Evolutionary conservation across 2,329 filamentous ascomycete genomes (phyloP).

Genomic region (Colletotrichum echinochloae): DNA sequence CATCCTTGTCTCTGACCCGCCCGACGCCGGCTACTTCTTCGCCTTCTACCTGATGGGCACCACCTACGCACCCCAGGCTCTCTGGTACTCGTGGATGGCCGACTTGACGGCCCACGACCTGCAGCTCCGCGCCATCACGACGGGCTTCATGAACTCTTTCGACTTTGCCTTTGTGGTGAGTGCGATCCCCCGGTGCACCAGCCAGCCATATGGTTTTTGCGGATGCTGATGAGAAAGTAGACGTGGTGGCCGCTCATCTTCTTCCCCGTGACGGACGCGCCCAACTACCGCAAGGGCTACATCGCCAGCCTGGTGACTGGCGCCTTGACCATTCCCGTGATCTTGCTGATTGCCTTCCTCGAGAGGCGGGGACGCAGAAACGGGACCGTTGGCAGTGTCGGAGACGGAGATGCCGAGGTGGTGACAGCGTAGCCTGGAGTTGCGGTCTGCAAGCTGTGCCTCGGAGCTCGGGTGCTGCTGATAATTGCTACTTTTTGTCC

Average conservation of each 20-base stretch:
- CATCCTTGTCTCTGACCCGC: conserved; percentile 51
- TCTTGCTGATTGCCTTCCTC: conserved; percentile 52
- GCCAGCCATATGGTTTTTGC: neutral
- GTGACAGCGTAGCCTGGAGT: neutral
- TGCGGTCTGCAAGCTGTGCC: neutral
- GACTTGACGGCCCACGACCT: conserved; percentile 55
- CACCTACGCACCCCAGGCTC: conserved; percentile 58
- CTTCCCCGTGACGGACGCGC: conserved; percentile 55
- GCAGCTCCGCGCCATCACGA: conserved; percentile 58
- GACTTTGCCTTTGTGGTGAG: conserved; percentile 54
- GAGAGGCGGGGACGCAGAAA: conserved; percentile 45
- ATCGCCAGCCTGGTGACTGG: conserved; percentile 55
- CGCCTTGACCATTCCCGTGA: conserved; percentile 50
- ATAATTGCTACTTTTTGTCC: neutral
- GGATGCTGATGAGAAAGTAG: conserved; percentile 1
- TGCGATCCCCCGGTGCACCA: neutral
- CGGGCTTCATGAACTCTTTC: conserved; percentile 58
- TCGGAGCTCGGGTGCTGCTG: neutral
- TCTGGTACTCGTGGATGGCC: conserved; percentile 62
- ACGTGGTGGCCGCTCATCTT: conserved; percentile 57
- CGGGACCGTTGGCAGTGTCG: conserved; percentile 4
- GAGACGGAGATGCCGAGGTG: neutral
- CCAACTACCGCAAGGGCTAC: conserved; percentile 53
- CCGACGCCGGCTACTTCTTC: conserved; percentile 54
- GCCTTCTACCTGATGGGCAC: conserved; percentile 59